A percentile compares a stretch with the other conserved stretches of the same genome.
phyloP scores from a whole-genome alignment of 768 basidiomycete species.

The Lepiota subincarnata region DNA sequence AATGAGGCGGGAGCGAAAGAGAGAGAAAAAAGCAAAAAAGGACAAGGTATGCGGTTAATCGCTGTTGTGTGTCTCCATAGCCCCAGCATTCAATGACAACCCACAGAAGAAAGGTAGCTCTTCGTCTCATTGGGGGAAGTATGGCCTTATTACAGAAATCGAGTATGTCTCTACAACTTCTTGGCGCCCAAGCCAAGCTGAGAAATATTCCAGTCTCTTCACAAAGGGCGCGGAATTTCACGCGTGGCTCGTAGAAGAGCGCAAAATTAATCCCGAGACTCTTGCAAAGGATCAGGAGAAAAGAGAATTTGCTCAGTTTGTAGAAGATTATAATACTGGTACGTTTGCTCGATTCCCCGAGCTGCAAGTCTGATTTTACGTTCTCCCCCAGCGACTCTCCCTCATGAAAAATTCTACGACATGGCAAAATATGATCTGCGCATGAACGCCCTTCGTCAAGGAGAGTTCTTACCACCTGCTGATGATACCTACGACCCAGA shows the following conservation, averaged over 20 bases:
- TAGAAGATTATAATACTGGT: conserved; percentile 86
- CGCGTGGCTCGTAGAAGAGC: conserved; percentile 91
- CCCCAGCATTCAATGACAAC: background rate
- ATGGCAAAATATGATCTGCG: conserved; percentile 81
- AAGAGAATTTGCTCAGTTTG: conserved; percentile 80
- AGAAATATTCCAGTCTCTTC: conserved; percentile 56
- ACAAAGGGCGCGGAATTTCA: conserved; percentile 84
- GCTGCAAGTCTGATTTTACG: background rate
- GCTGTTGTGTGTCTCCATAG: conserved; percentile 15
- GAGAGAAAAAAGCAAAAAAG: conserved; percentile 66
- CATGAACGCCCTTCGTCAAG: conserved; percentile 81
- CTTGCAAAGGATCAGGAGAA: conserved; percentile 80
- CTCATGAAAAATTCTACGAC: conserved; percentile 94
- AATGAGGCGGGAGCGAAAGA: conserved; percentile 25
- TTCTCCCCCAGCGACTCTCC: conserved; percentile 65
- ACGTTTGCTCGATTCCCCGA: conserved; percentile 12
- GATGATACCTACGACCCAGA: conserved; percentile 78
- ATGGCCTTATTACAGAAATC: conserved; percentile 78
- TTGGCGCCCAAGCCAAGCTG: background rate
- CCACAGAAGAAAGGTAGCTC: conserved; percentile 49
- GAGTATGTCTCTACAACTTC: conserved; percentile 58
- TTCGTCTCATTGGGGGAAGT: conserved; percentile 83
- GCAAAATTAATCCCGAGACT: conserved; percentile 86
- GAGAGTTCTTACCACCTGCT: conserved; percentile 71
- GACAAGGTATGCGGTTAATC: conserved; percentile 34